phyloP scores from a whole-genome alignment of 257 asterid species.

The Pogostemon cablin region DNA sequence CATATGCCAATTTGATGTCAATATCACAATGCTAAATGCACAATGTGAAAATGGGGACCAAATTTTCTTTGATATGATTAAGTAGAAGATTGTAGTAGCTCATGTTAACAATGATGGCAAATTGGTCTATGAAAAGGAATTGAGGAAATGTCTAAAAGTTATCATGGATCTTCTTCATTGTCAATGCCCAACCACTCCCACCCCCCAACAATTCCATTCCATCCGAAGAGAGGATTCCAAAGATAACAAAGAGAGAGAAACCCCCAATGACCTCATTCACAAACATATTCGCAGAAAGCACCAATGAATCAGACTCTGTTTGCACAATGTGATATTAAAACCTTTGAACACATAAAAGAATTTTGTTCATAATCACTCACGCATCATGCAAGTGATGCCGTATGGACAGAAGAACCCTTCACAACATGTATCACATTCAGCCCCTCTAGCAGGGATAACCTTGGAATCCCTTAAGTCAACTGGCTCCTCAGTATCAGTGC shows the following conservation, averaged over 20 bases:
- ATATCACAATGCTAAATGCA: neutral
- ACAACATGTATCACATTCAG: slow-evolving; percentile 75
- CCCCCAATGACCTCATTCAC: too few species aligned
- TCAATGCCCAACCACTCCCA: neutral
- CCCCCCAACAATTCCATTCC: neutral
- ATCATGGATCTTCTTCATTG: too few species aligned
- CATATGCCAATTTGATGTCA: neutral
- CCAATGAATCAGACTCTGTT: too few species aligned
- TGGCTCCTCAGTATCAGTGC: slow-evolving; percentile 43
- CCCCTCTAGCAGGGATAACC: slow-evolving; percentile 62
- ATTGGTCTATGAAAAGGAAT: neutral
- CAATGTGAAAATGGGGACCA: neutral
- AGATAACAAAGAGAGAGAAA: too few species aligned
- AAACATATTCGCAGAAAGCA: too few species aligned
- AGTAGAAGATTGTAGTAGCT: neutral
- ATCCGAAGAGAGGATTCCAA: neutral
- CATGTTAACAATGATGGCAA: neutral
- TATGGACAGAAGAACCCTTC: slow-evolving; percentile 88
- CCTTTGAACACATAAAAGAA: slow-evolving; percentile 4
- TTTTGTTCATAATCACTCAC: slow-evolving; percentile 48
- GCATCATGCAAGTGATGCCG: slow-evolving; percentile 94
- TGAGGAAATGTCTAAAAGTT: too few species aligned
- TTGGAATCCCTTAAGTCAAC: slow-evolving; percentile 41
- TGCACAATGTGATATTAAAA: neutral
- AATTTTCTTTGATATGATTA: neutral